Conservation (phyloP, 2,329 filamentous ascomycete species). For the Pseudopyricularia javanii region DNA sequence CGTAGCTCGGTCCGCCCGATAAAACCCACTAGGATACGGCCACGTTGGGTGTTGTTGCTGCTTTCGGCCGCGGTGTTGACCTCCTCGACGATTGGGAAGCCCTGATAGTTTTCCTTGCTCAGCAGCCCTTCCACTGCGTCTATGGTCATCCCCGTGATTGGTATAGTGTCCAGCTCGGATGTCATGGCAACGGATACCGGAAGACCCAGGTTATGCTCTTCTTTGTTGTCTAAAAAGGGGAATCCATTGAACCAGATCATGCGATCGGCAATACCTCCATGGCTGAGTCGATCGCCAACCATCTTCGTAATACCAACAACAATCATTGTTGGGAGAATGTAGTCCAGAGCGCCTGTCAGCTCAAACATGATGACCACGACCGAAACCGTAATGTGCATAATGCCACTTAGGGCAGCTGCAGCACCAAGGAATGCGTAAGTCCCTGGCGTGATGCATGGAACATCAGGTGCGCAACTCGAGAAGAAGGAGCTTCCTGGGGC, state of each 20-base stretch:
- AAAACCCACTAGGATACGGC: conserved; percentile 63
- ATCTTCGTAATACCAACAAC: conserved; percentile 95
- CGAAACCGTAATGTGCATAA: conserved; percentile 96
- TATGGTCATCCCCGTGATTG: conserved; percentile 61
- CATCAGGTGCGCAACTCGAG: conserved; percentile 75
- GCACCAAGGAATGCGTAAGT: conserved; percentile 95
- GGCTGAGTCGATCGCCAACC: conserved; percentile 82
- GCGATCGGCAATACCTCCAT: conserved; percentile 89
- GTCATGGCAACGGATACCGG: conserved; percentile 89
- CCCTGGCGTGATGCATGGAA: conserved; percentile 91
- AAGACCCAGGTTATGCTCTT: conserved; percentile 93
- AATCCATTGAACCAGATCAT: conserved; percentile 99
- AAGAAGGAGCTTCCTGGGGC: conserved; percentile 80
- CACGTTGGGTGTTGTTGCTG: background rate
- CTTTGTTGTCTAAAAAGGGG: conserved; percentile 92
- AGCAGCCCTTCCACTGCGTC: conserved; percentile 68
- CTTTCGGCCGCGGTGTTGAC: conserved; percentile 33
- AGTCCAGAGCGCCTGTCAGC: conserved; percentile 87
- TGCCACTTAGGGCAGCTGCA: conserved; percentile 80
- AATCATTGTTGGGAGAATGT: conserved; percentile 97
- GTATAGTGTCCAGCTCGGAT: conserved; percentile 59
- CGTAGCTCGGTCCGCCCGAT: conserved; percentile 85
- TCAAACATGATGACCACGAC: conserved; percentile 99
- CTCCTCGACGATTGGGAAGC: conserved; percentile 84
- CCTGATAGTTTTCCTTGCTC: conserved; percentile 70